phyloP scores from a whole-genome alignment of 202 grass and related monocot species.

The Bolboschoenoplectus hybrid region DNA sequence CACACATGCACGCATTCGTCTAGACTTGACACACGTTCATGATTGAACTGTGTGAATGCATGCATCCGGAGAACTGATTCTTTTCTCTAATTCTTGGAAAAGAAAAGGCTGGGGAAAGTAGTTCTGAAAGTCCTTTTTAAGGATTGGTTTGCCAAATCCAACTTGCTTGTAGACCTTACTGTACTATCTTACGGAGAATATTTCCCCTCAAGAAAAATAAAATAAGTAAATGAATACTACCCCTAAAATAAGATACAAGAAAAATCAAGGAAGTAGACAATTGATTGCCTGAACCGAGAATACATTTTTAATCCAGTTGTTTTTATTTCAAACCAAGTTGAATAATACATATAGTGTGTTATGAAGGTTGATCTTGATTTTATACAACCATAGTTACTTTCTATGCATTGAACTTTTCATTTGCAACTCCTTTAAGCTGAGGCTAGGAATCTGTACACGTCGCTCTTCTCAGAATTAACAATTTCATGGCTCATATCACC shows the following conservation, averaged over 20 bases:
- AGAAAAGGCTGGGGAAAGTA: not conserved
- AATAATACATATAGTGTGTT: not conserved
- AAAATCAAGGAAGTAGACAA: not conserved
- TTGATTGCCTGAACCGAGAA: not conserved
- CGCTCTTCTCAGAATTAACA: not conserved
- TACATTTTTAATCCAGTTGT: not conserved
- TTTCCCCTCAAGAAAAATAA: not conserved
- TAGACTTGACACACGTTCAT: too few species aligned
- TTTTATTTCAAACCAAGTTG: conserved; percentile 12
- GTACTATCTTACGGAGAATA: not conserved
- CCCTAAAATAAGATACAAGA: not conserved
- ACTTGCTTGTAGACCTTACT: not conserved
- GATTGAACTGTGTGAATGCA: too few species aligned
- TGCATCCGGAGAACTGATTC: not conserved
- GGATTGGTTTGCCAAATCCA: not conserved
- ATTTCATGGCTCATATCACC: not conserved
- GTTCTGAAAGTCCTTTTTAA: not conserved
- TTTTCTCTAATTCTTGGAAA: not conserved
- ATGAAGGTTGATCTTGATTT: not conserved
- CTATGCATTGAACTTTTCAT: conserved; percentile 10
- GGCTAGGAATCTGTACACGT: not conserved
- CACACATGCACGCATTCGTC: too few species aligned
- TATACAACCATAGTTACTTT: not conserved
- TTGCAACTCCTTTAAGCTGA: conserved; percentile 23
- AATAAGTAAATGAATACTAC: not conserved